Evolutionary conservation across 805 yeast genomes (phyloP), one percentile per base, ranked within the genome.

Genomic region (Lachancea waltii): DNA sequence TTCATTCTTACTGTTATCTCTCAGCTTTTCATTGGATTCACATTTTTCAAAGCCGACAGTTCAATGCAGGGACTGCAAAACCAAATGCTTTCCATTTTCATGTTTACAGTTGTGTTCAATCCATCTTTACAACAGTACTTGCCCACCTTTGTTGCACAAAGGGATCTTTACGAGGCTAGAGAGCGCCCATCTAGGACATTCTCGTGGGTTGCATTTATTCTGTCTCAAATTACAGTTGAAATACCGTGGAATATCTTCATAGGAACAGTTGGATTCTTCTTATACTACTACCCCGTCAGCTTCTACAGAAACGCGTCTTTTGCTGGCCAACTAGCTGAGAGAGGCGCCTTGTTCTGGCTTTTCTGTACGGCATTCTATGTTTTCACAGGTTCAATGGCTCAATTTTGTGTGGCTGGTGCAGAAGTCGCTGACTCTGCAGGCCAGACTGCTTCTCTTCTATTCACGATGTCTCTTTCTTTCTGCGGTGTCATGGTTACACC

Each of bases 61-160:
- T 69, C 85, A 2, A 53, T 72, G 33, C 90, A 76, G 62, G 79
- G 85, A 54, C 58, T 85, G 51, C 95, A 86, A 60, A 84, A 85
- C 61, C 92, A 81, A 65, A 78, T 83, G 86, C 75, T 81, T 50
- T 68, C 87, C 2, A 54, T 81, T 30, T 84, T 84, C 65, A 79
- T 82, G 85, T 72, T 77, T 51, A 55, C 75, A 28, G 68, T 75
- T 49, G 64, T 72, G 35, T 68, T 77, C 62, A 69, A 70, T 46
- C 77, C 82, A 17, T 51, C 78, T 49, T 54, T 77, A 35, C 75
- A 78, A 46, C 87, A 81, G 57, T 68, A 74, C 63, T 60, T 79
- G 47, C 86, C 87, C 14, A 57, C 72, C 39, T 83, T 67, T 55
- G 73, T 77, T 26, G 46, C 62, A 23, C 85, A 78, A 54, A 72